These are phyloP conservation scores for Tinospora cordifolia DNA, from an alignment of 164 flowering plant genomes.

Conservation along the genomic window DNA sequence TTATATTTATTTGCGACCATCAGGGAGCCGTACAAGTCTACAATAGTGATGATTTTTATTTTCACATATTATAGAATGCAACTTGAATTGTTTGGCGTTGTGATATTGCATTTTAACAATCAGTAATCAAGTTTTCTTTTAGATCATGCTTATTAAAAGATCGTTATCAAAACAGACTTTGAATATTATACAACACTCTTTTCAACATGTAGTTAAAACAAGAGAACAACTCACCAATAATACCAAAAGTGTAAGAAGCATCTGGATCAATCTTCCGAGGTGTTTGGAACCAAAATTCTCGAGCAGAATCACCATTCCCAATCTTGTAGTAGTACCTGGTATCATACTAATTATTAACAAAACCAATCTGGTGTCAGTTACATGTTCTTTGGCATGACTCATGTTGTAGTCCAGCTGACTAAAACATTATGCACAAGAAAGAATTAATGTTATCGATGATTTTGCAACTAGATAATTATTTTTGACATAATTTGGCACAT, in stretches of 20 bases:
- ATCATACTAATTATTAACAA: conserved; percentile 40
- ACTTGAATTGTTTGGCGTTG: too few relatives aligned
- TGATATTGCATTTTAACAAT: too few relatives aligned
- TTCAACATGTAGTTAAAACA: not conserved
- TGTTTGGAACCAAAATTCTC: conserved; percentile 84
- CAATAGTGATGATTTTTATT: too few relatives aligned
- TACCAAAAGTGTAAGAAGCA: conserved; percentile 76
- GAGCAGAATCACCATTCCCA: conserved; percentile 57
- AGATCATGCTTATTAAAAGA: too few relatives aligned
- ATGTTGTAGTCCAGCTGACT: not conserved
- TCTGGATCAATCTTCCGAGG: conserved; percentile 74
- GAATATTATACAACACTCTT: not conserved
- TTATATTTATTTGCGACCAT: too few relatives aligned
- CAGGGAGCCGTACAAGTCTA: too few relatives aligned
- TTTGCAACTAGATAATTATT: not conserved
- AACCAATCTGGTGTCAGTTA: conserved; percentile 12
- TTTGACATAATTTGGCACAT: not conserved
- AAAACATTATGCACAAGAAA: not conserved
- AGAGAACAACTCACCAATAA: conserved; percentile 60
- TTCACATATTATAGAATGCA: too few relatives aligned
- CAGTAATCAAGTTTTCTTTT: too few relatives aligned
- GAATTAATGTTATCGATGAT: not conserved
- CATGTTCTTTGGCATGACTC: not conserved
- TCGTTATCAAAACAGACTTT: too few relatives aligned
- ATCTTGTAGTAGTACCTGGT: conserved; percentile 88